Conservation (phyloP, 768 basidiomycete genomes). For the Phaeolepiota aurea region DNA sequence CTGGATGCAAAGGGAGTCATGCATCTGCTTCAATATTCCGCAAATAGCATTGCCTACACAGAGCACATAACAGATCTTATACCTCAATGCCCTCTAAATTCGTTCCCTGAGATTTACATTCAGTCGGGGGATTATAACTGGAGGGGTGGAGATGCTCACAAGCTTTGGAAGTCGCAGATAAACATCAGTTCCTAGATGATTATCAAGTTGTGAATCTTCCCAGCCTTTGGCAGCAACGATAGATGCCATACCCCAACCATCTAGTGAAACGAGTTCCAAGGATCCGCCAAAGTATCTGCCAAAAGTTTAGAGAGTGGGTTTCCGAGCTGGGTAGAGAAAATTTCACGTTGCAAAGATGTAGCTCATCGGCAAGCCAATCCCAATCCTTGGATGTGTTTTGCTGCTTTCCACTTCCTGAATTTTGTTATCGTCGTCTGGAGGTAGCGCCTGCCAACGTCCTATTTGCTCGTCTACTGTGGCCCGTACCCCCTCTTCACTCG, state of each 20-base stretch:
- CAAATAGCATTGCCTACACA: neutral
- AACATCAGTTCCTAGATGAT: conserved; percentile 73
- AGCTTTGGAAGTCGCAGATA: conserved; percentile 76
- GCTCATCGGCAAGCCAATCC: conserved; percentile 84
- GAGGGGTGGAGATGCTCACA: conserved; percentile 29
- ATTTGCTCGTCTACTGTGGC: conserved; percentile 82
- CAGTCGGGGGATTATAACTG: neutral
- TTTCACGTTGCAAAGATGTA: conserved; percentile 76
- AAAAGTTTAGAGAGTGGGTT: neutral
- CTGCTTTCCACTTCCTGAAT: conserved; percentile 32
- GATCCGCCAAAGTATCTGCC: conserved; percentile 78
- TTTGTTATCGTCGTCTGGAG: conserved; percentile 11
- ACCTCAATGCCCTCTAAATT: conserved; percentile 82
- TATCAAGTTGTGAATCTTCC: neutral
- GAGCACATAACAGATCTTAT: neutral
- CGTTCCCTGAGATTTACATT: conserved; percentile 79
- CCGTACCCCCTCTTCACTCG: conserved; percentile 52
- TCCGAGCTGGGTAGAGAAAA: neutral
- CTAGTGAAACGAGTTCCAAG: conserved; percentile 67
- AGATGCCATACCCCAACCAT: conserved; percentile 69
- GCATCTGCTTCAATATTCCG: too few relatives aligned
- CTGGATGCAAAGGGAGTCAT: too few relatives aligned
- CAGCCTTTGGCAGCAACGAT: neutral
- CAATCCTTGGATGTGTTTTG: conserved; percentile 56
- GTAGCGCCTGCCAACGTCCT: conserved; percentile 30